Percentiles rank a stretch among this genome's conserved stretches.
These are phyloP conservation scores for Cercospora beticola DNA, from an alignment of 2,329 filamentous ascomycete genomes.

Conservation along the genomic window DNA sequence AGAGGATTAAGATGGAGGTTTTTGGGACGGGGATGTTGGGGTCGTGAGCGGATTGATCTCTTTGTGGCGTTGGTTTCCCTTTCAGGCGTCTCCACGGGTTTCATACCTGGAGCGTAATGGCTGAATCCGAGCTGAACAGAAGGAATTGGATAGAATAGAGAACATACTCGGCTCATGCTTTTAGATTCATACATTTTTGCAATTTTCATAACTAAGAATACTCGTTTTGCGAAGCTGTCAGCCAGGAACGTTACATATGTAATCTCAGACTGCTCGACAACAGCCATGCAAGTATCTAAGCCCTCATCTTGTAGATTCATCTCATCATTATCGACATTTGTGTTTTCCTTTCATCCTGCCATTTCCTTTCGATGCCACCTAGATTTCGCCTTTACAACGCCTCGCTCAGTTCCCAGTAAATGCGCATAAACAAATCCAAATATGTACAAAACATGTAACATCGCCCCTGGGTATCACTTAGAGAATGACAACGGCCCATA, in stretches of 20 bases:
- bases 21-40: conserved; percentile 25
- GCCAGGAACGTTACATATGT: not conserved
- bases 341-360: not conserved
- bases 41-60: not conserved
- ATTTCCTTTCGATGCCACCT: not conserved
- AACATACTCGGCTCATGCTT: not conserved
- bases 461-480: conserved; percentile 15
- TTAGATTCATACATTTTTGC: not conserved
- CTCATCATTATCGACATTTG: not conserved
- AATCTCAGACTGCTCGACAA: not conserved
- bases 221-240: not conserved
- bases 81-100: not conserved
- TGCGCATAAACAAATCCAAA: not conserved
- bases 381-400: not conserved
- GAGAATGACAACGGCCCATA: conserved; percentile 10
- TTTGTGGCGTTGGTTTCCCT: not conserved
- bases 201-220: not conserved
- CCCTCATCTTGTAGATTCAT: not conserved
- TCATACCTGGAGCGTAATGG: not conserved
- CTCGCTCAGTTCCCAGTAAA: not conserved
- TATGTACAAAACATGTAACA: conserved; percentile 1
- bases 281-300: not conserved
- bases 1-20: conserved; percentile 28
- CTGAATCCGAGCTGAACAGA: not conserved
- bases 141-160: not conserved